A percentile compares a stretch with the other conserved stretches of the same genome.
Evolutionary conservation across 2,329 filamentous ascomycete species (phyloP).

Genomic region (Fusarium lateritium): DNA sequence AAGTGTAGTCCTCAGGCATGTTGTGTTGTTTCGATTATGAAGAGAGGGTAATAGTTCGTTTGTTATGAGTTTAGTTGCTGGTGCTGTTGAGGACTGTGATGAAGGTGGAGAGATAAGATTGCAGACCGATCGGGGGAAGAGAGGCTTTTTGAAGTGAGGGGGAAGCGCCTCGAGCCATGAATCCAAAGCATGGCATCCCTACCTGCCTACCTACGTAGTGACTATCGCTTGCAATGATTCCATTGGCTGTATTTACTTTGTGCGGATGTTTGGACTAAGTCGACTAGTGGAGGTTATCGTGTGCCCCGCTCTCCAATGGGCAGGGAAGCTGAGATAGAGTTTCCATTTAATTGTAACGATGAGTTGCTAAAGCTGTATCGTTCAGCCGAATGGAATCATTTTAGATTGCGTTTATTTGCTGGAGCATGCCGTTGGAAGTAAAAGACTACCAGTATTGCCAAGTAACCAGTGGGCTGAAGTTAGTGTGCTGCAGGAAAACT

Average conservation of each 20-base stretch:
- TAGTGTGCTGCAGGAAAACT: too few relatives aligned
- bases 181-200: neutral
- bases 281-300: constrained; percentile 3
- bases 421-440: too few relatives aligned
- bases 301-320: neutral
- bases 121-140: neutral
- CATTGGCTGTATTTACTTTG: constrained; percentile 20
- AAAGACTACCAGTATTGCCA: too few relatives aligned
- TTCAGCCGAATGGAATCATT: too few relatives aligned
- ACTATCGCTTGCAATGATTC: neutral
- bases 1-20: constrained; percentile 53
- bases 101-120: neutral
- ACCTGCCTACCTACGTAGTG: neutral
- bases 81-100: too few relatives aligned
- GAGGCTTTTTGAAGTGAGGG: constrained; percentile 9
- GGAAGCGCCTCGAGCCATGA: neutral
- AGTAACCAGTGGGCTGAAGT: too few relatives aligned
- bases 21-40: constrained; percentile 1
- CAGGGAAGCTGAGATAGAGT: too few relatives aligned
- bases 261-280: neutral
- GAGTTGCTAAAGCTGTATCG: too few relatives aligned
- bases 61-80: neutral
- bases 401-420: too few relatives aligned
- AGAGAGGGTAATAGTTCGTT: neutral
- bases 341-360: too few relatives aligned